Base-by-base conservation (phyloP, 768 basidiomycete genomes). In the Lentinula edodes region DNA sequence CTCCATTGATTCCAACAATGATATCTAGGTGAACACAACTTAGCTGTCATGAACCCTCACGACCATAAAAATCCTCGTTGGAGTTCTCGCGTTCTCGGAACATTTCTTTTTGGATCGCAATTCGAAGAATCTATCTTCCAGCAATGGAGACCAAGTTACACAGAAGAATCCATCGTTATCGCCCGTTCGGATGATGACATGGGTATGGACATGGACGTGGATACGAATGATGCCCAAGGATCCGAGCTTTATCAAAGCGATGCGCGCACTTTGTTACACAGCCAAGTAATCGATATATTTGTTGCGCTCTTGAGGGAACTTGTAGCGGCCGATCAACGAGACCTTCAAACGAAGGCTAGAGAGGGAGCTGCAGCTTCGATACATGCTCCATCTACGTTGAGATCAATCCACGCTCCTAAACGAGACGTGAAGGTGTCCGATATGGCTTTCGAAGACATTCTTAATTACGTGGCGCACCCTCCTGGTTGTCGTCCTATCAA, bases 271-370 rank as follows among this genome's bases (percentile, higher is more conserved):
- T 73, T 79, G 63, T 78, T 91, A 52, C 90, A 91, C 69, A 70
- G 83, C 20, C 84, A 88, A 64, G 80, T 90, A 52, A 78, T 89
- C 54, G 84, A 87, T 45, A 84, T 90, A 70, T 91, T 91, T 68
- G 79, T 79, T 36, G 78, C 80, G 53, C 71, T 89, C 57, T 77
- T 92, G 51, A 71, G 79, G 38, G 83, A 84, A 53, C 77, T 90
- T 2, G 86, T 82, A 35, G 75, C 72, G 53, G 80, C 80, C 60
- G 80, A 86, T 6, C 50, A 60, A 23, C 45, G 39, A 39, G 51
- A 60, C 10, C 9, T 8, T 38, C 45, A 46, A 16, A 51, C 3
- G n/a, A 32, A 16, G 84, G 80, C 8, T 84, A 80, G 2, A 69
- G 73, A 38, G 80, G 81, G 59, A 76, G 82, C 35, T 70, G 71